Evolutionary conservation across 2,329 filamentous ascomycete genomes (phyloP).

Genomic region (Colletotrichum karsti): DNA sequence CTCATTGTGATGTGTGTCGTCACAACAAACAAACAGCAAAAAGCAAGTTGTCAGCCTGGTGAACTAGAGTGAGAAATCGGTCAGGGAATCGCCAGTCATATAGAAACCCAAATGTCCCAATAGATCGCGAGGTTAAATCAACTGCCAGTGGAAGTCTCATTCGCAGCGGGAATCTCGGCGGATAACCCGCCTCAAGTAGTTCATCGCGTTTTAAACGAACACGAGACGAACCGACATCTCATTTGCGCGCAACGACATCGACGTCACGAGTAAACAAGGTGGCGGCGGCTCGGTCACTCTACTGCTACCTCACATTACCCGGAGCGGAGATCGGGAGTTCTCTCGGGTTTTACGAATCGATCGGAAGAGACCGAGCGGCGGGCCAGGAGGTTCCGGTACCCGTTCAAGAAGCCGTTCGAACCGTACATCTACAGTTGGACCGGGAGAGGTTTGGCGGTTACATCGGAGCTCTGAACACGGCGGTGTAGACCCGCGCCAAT

Average conservation of each 20-base stretch:
- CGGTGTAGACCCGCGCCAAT: not conserved
- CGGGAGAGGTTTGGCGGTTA: too few relatives aligned
- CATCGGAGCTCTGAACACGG: not conserved
- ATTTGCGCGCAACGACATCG: slow-evolving; percentile 8
- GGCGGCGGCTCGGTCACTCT: not conserved
- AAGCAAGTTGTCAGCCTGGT: not conserved
- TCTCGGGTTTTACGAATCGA: not conserved
- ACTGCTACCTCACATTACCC: not conserved
- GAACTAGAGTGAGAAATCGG: not conserved
- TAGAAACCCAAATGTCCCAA: too few relatives aligned
- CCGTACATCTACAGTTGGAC: too few relatives aligned
- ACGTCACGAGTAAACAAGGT: not conserved
- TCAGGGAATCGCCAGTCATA: too few relatives aligned
- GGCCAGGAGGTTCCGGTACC: not conserved
- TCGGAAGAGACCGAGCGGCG: not conserved
- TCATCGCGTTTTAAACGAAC: not conserved
- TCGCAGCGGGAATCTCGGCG: too few relatives aligned
- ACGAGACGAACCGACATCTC: not conserved
- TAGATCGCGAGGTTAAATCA: not conserved
- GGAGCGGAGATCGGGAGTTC: not conserved
- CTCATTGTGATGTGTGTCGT: not conserved
- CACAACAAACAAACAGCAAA: not conserved
- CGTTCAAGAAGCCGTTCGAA: not conserved
- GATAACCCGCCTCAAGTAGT: too few relatives aligned
- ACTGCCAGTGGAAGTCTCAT: too few relatives aligned